These are phyloP conservation scores for Rutstroemia sp. DNA, from an alignment of 2,329 filamentous ascomycete genomes.

Conservation along the genomic window DNA sequence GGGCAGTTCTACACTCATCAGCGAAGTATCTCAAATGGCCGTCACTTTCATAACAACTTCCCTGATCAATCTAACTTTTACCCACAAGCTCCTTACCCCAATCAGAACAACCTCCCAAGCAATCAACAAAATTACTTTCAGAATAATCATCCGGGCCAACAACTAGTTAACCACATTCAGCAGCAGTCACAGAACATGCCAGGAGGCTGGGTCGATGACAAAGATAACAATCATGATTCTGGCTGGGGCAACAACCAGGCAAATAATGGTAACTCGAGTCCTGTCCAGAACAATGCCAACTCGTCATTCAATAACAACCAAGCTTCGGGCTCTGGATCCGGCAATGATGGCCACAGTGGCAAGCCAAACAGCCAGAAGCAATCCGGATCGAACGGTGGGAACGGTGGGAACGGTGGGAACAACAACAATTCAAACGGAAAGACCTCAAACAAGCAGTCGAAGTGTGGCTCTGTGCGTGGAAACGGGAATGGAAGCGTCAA, in stretches of 20 bases:
- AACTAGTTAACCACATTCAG: neutral
- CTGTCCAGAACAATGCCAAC: neutral
- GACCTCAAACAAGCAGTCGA: slow-evolving; percentile 2
- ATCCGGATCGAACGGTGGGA: slow-evolving; percentile 1
- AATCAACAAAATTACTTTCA: neutral
- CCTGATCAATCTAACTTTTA: no score
- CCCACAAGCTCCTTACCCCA: neutral
- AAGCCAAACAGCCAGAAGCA: slow-evolving; percentile 10
- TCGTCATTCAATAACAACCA: neutral
- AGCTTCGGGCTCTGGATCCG: neutral
- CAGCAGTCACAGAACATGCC: slow-evolving; percentile 9
- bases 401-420: slow-evolving; percentile 5
- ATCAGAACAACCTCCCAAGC: neutral
- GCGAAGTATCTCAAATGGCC: neutral
- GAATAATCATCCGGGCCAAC: neutral
- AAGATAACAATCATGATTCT: slow-evolving; percentile 1
- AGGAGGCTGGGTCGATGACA: slow-evolving; percentile 12
- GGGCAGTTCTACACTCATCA: neutral
- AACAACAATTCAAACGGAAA: neutral
- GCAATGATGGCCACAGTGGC: slow-evolving; percentile 11
- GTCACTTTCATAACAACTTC: no score
- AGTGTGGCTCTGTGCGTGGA: slow-evolving; percentile 10
- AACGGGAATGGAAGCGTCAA: no score
- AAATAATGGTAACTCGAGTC: slow-evolving; percentile 4
- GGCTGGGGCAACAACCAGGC: neutral